phyloP scores from a whole-genome alignment of 495 filamentous ascomycete genomes.

The Pseudoneurospora amorphoporcata region DNA sequence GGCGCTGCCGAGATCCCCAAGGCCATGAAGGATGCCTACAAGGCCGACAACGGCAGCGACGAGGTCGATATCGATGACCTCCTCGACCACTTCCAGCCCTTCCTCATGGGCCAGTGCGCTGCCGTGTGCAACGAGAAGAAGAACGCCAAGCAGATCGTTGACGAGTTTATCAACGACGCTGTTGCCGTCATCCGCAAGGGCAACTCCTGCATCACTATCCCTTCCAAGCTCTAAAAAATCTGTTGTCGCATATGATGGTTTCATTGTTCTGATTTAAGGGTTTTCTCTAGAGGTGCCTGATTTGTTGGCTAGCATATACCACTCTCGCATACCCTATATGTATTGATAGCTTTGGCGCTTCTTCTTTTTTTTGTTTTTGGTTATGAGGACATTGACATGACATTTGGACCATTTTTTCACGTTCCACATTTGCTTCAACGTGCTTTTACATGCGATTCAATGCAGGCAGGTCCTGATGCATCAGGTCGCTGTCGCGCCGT shows the following conservation, averaged over 20 bases:
- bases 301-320: neutral
- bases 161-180: constrained; percentile 86
- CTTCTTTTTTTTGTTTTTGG: neutral
- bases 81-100: constrained; percentile 85
- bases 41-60: constrained; percentile 54
- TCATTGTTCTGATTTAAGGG: neutral
- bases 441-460: neutral
- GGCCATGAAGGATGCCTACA: constrained; percentile 63
- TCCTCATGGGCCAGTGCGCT: constrained; percentile 92
- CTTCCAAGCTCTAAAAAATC: constrained; percentile 10
- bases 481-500: neutral
- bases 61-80: constrained; percentile 53
- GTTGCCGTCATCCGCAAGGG: constrained; percentile 29
- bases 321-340: neutral
- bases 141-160: constrained; percentile 82
- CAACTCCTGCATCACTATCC: constrained; percentile 6
- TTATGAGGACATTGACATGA: neutral
- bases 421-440: neutral
- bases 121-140: constrained; percentile 91
- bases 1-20: constrained; percentile 50
- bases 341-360: neutral
- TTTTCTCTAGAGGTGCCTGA: neutral
- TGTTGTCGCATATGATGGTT: neutral
- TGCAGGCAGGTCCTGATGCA: neutral
- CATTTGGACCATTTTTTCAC: neutral